phyloP scores from a whole-genome alignment of 164 flowering plant genomes.

The Macadamia tetraphylla region DNA sequence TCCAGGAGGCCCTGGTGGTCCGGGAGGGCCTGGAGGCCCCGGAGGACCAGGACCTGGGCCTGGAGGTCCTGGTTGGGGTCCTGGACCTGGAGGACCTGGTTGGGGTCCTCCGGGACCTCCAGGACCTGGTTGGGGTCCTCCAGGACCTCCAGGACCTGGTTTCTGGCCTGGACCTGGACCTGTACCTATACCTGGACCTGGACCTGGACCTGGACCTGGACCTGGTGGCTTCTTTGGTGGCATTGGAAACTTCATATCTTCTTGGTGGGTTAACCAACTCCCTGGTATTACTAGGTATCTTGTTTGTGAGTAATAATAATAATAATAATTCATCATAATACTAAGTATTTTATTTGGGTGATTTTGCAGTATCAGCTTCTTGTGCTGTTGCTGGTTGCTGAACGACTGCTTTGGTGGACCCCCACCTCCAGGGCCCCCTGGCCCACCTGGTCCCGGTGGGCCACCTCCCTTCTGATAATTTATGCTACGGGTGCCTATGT shows the following conservation, averaged over 20 bases:
- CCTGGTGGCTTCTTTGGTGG: conserved; percentile 1
- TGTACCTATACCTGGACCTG: not conserved
- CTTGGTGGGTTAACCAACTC: not conserved
- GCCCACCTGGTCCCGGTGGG: conserved; percentile 1
- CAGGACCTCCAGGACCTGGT: not conserved
- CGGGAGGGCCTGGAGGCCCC: not conserved
- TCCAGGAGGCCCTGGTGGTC: not conserved
- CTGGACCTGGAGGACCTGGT: not conserved
- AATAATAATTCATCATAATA: too few relatives aligned
- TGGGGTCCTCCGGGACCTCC: not conserved
- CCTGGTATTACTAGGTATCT: too few relatives aligned
- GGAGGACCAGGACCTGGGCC: not conserved
- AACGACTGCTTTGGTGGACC: conserved; percentile 34
- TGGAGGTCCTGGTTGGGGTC: not conserved
- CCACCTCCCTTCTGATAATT: not conserved
- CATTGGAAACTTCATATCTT: not conserved
- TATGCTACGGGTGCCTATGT: not conserved
- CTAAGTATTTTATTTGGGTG: not conserved
- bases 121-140: not conserved
- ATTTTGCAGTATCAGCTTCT: conserved; percentile 28
- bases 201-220: not conserved
- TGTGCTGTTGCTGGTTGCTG: conserved; percentile 41
- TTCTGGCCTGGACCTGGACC: not conserved
- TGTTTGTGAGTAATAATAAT: too few relatives aligned
- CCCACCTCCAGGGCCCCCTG: not conserved